A percentile compares a stretch with the other conserved stretches of the same genome.
These are phyloP conservation scores for Carex cristatella DNA, from an alignment of 176 grass and related monocot genomes.

Conservation along the genomic window DNA sequence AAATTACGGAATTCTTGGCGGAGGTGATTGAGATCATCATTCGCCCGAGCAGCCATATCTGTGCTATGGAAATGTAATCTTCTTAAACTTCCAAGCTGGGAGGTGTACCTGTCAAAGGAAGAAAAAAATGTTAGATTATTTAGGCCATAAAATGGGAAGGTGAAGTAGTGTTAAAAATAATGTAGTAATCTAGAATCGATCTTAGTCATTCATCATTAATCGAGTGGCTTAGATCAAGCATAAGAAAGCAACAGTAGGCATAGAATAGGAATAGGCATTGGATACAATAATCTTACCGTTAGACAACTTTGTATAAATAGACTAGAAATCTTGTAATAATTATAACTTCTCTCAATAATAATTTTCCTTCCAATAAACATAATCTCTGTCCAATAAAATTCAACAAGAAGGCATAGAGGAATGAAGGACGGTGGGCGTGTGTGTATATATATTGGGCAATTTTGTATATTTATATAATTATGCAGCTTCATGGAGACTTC, in stretches of 20 bases:
- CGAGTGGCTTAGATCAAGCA: too few species aligned
- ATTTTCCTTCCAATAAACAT: too few species aligned
- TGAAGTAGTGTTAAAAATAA: background rate
- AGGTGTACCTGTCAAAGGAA: background rate
- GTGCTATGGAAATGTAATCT: background rate
- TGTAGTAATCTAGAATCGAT: too few species aligned
- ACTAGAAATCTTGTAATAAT: too few species aligned
- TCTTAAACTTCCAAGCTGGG: background rate
- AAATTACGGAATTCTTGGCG: background rate
- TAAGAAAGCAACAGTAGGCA: too few species aligned
- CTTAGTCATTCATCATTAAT: too few species aligned
- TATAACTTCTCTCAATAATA: too few species aligned
- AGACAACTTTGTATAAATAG: too few species aligned
- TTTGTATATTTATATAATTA: background rate
- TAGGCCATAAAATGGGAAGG: background rate
- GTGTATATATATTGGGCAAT: background rate
- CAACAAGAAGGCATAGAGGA: background rate
- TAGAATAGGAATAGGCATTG: too few species aligned
- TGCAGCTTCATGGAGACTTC: background rate
- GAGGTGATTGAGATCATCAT: background rate
- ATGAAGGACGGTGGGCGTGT: background rate
- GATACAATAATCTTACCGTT: too few species aligned
- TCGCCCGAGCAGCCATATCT: background rate
- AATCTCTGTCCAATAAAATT: too few species aligned
- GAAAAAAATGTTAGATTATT: background rate